Base-by-base conservation (phyloP, 495 filamentous ascomycete species). In the Penicilliopsis zonata region DNA sequence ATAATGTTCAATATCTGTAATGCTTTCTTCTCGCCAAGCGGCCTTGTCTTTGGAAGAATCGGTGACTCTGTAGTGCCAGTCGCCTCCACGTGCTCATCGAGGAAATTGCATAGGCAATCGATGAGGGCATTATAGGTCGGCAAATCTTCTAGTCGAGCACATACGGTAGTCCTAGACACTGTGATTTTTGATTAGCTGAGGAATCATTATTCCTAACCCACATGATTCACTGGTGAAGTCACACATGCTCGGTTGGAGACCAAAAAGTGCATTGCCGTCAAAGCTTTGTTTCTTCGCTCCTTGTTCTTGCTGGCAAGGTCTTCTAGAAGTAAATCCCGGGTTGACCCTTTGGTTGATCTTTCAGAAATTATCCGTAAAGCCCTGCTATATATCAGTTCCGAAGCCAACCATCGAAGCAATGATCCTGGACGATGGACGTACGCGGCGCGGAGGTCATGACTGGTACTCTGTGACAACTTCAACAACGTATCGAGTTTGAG, bases 401-500 rank as follows among this genome's bases (percentile, higher is more conserved):
- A 22, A 26, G 9, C 16, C n/a, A 3, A 20, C 6, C 3, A 32
- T 8, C 13, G 10, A 30, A 16, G 5, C 3, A 17, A n/a, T n/a
- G n/a, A n/a, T n/a, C n/a, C 12, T 9, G 34, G 16, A 19, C 18
- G 28, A 8, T 13, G 29, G n/a, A 34, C 65, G 33, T 67, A 71
- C 67, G 65, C 63, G 34, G 59, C 52, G 41, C 64, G 59, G 31
- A 71, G 63, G 33, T 69, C 61, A 44, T 61, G 52, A 36, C 61
- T 70, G 18, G 64, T 56, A 47, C 60, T 65, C 34, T 60, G 52
- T 28, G 59, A 59, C 25, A 72, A 57, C 40, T 63, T 61, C 13
- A 59, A 46, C 10, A 72, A 57, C 1, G 67, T 67, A 29, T 67
- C 55, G 33, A 72, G 38, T 35, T 69, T 69, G 33, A 72, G 51